phyloP scores from a whole-genome alignment of 352 stramenopile genomes.

The Globisporangium alternatum region DNA sequence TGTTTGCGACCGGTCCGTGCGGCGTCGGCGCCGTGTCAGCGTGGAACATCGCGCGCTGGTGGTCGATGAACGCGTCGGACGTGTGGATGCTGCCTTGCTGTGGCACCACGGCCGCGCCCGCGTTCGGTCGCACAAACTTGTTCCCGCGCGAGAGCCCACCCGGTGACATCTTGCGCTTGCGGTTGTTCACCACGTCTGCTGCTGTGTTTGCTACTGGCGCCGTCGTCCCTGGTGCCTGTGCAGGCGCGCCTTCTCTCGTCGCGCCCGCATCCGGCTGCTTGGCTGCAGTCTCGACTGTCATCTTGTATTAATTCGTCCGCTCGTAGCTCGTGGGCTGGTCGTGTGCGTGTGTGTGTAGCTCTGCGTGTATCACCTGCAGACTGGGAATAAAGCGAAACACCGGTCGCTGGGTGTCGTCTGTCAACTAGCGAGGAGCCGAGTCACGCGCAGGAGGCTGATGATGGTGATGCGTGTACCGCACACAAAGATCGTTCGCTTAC shows the following conservation, averaged over 20 bases:
- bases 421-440: background rate
- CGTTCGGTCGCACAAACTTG: slow-evolving; percentile 46
- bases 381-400: background rate
- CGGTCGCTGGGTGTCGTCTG: background rate
- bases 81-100: slow-evolving; percentile 49
- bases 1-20: slow-evolving; percentile 66
- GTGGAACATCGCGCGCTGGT: slow-evolving; percentile 74
- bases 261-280: slow-evolving; percentile 6
- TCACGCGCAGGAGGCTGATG: background rate
- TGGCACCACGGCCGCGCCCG: slow-evolving; percentile 17
- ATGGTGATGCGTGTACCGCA: too few species aligned
- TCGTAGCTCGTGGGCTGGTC: background rate
- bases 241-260: slow-evolving; percentile 12
- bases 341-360: background rate
- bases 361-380: slow-evolving; percentile 2
- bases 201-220: background rate
- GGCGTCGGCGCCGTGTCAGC: slow-evolving; percentile 75
- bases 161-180: slow-evolving; percentile 77
- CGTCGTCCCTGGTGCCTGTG: background rate
- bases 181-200: slow-evolving; percentile 28
- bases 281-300: slow-evolving; percentile 6
- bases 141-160: slow-evolving; percentile 37
- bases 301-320: slow-evolving; percentile 1
- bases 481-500: background rate
- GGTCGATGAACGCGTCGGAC: slow-evolving; percentile 71